phyloP scores from a whole-genome alignment of 177 flowering plant genomes.

The Vitis hybrid region DNA sequence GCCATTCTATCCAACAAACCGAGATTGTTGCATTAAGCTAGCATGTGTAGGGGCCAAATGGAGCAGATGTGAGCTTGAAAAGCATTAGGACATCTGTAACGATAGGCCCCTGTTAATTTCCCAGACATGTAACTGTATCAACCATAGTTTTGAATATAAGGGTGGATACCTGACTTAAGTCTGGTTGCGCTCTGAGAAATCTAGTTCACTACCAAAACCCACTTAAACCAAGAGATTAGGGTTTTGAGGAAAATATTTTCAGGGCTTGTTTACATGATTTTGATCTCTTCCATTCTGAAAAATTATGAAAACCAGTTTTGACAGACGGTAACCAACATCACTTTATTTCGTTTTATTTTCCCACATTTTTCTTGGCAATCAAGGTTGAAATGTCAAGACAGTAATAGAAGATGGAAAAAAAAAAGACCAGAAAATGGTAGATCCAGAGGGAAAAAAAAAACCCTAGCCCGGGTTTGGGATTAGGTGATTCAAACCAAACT shows the following conservation, averaged over 20 bases:
- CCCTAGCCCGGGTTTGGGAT: not conserved
- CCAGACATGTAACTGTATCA: constrained; percentile 30
- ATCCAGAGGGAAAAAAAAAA: not conserved
- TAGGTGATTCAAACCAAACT: no score
- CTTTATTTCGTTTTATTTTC: not conserved
- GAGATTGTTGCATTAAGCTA: not conserved
- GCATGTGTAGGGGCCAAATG: constrained; percentile 16
- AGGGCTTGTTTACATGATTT: no score
- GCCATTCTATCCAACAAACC: not conserved
- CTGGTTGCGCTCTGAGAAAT: constrained; percentile 6
- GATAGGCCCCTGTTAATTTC: constrained; percentile 12
- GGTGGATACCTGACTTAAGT: constrained; percentile 23
- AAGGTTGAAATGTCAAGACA: not conserved
- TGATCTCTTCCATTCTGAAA: not conserved
- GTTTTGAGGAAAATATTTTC: not conserved
- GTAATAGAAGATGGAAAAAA: not conserved
- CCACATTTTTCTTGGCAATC: not conserved
- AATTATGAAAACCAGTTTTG: not conserved
- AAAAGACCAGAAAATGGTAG: not conserved
- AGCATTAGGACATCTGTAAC: constrained; percentile 21
- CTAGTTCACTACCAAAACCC: not conserved
- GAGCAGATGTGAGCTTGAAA: constrained; percentile 21
- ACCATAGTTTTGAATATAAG: constrained; percentile 9
- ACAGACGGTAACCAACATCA: not conserved
- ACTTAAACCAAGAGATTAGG: not conserved